A percentile compares a stretch with the other conserved stretches of the same genome.
phyloP scores from a whole-genome alignment of 164 flowering plant genomes.

The Tinospora cordifolia region DNA sequence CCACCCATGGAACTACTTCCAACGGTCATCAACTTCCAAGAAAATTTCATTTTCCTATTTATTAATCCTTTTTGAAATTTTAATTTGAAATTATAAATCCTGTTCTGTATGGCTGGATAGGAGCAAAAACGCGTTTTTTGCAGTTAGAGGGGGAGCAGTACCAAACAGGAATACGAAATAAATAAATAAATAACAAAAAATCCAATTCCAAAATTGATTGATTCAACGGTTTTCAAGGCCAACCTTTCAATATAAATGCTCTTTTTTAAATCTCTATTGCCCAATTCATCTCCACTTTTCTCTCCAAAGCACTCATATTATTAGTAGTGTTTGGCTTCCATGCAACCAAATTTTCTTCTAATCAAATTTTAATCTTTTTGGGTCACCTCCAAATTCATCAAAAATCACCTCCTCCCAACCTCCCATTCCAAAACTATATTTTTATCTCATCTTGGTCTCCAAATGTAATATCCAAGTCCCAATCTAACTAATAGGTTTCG shows the following conservation, averaged over 20 bases:
- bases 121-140: neutral
- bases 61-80: too few species aligned
- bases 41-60: too few species aligned
- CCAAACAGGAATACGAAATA: constrained; percentile 1
- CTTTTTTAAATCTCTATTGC: neutral
- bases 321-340: neutral
- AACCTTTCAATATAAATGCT: neutral
- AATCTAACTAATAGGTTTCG: too few species aligned
- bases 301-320: neutral
- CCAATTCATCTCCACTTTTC: neutral
- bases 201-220: neutral
- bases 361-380: neutral
- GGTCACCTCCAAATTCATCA: neutral
- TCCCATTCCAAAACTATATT: too few species aligned
- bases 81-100: too few species aligned
- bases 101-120: too few species aligned
- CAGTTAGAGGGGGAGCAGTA: neutral
- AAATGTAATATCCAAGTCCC: too few species aligned
- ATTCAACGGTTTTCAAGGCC: constrained; percentile 1
- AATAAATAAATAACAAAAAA: neutral
- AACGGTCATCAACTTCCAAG: neutral
- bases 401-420: neutral
- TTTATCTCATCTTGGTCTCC: too few species aligned
- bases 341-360: neutral
- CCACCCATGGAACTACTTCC: neutral